Evolutionary conservation across 331 rosid species (phyloP), one percentile per base, ranked within the genome.

Genomic region (Pyracantha coccinea): DNA sequence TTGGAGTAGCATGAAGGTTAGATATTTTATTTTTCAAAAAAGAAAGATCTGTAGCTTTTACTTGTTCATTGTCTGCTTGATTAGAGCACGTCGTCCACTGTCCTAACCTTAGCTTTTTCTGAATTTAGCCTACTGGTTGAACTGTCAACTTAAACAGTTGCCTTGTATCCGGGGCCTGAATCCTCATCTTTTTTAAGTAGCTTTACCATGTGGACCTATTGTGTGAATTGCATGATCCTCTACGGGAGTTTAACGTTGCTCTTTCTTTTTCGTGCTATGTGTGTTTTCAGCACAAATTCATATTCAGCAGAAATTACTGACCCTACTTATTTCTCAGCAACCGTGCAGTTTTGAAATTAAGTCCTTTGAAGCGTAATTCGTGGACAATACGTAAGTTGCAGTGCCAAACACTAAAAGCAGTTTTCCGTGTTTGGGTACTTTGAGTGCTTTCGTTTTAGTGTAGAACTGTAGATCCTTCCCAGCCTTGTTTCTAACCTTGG

Each of bases 1-100:
- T 90, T 75, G 90, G 83, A 14, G 68, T 75, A 71, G 88, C 88
- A 4, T 89, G 84, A 88, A 84, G 97, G 96, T 90, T 78, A 81
- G 72, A 59, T 76, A 29, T 35, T 68, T 68, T 38, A 23, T 38
- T 21, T 38, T 35, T 38, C 19, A 0, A 13, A 41, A 20, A 23
- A 38, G 7, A 35, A 8, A 67, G 17, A 20, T 67, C 32, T 13
- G 2, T 20, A 27, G 11, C 6, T 20, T 62, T 31, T 29, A 4
- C 45, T n/a, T 28, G 45, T 31, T 72, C 38, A 14, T 71, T 55
- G 66, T 59, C 9, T 58, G n/a, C 17, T 72, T 58, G 76, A 24
- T 59, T 10, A 17, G 13, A 64, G 62, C 20, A 28, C 16, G 5
- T 73, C 61, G 24, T 61, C 60, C 21, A 27, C 69, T 6, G 5